Evolutionary conservation across 2,329 filamentous ascomycete genomes (phyloP), one percentile per base, ranked within the genome.

Genomic region (Fusarium sp.): DNA sequence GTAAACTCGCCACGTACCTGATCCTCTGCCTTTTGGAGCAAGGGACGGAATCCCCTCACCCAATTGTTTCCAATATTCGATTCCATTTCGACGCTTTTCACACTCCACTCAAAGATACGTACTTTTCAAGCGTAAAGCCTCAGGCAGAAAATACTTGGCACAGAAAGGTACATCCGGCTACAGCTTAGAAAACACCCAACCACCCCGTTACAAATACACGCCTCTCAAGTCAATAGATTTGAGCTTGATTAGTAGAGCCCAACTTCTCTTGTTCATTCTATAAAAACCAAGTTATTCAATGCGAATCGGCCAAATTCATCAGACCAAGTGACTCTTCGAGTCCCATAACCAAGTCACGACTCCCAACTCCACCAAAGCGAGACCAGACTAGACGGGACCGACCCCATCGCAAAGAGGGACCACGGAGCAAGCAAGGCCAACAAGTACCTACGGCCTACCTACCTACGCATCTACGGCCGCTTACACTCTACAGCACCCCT

Each of bases 171-270:
- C 58, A 33, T 58, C 37, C 42, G 45, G 25, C 35, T 35, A 58
- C 31, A 66, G 45, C 53, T 56, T 60, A 56, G 48, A 50, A 50
- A 62, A 62, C 45, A 31, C 67, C 58, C 67, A 70, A 66, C 70
- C 71, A 68, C 66, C 67, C 50, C 55, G 56, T 56, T 50, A 56
- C 64, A 61, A 64, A 63, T 51, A 66, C 63, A 66, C 67, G 43
- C 57, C 55, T 63, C 45, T 52, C 54, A 58, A 71, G 64, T 71
- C 67, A 69, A 70, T 60, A 51, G 57, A 64, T 60, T 67, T 60
- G 36, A 17, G 45, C 52, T 47, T 42, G 50, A 50, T 63, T 60
- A 54, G 43, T 67, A 62, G 54, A 41, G 51, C 33, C 29, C 37
- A 40, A 29, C 60, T 61, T 29, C 54, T 42, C 20, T 45, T 61